phyloP scores from a whole-genome alignment of 2,329 filamentous ascomycete genomes.

The Hortaea sp. region DNA sequence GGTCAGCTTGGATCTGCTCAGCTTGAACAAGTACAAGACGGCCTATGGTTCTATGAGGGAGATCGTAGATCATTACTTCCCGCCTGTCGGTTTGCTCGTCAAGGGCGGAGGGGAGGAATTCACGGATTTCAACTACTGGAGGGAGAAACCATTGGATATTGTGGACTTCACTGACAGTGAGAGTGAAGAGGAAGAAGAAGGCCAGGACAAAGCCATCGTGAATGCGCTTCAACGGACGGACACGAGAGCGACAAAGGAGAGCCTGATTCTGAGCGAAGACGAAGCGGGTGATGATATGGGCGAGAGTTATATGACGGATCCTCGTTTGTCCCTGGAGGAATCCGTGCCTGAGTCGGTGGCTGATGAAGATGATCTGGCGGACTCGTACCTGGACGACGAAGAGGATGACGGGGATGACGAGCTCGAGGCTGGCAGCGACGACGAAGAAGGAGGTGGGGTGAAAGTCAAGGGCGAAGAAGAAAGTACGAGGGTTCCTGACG shows the following conservation, averaged over 20 bases:
- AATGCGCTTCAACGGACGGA: constrained; percentile 6
- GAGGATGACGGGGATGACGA: constrained; percentile 7
- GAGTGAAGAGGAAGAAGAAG: constrained; percentile 39
- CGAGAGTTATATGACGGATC: constrained; percentile 12
- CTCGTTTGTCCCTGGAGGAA: constrained; percentile 9
- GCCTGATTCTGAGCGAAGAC: constrained; percentile 22
- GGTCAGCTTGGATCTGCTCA: constrained; percentile 81
- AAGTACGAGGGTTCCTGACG: too few species aligned
- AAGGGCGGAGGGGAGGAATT: constrained; percentile 87
- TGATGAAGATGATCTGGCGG: constrained; percentile 3
- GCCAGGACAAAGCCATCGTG: constrained; percentile 1
- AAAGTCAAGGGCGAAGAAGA: too few species aligned
- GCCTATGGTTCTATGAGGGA: constrained; percentile 96
- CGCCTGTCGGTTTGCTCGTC: constrained; percentile 76
- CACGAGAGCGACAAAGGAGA: constrained; percentile 6
- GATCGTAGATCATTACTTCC: constrained; percentile 96
- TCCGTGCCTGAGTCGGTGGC: constrained; percentile 2
- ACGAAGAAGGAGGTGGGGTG: background rate
- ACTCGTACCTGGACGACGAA: constrained; percentile 2
- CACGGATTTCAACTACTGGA: constrained; percentile 96
- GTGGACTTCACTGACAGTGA: constrained; percentile 85
- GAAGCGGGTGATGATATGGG: constrained; percentile 19
- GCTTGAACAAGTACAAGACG: constrained; percentile 87
- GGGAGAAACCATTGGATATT: constrained; percentile 70
- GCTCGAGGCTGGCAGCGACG: constrained; percentile 5